Base-by-base conservation (phyloP, 306 rosid genomes). In the Oemleria cerasiformis region DNA sequence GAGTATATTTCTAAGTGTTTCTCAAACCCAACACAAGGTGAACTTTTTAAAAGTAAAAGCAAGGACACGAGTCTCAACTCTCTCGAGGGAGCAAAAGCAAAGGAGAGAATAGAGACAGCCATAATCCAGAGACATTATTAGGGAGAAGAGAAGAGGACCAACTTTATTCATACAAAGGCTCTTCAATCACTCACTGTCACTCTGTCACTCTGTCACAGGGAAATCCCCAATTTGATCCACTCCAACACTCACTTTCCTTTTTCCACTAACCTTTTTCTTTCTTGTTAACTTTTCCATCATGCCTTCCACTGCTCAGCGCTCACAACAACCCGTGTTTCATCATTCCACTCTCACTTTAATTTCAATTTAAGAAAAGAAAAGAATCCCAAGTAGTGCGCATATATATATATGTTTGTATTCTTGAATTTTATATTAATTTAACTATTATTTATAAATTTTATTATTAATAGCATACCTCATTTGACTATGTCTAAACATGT, bases 141-240 rank as follows among this genome's bases (percentile, higher is more conserved):
- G 30, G 30, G 2, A 2, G 2, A 25, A 2, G 2, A 2, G 2
- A 25, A 25, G 30, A 51, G 73, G 53, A 47, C 65, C 54, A 67
- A 67, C 83, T 86, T 86, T 84, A 63, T 70, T 79, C 62, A 59
- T 6, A 67, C 74, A 72, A 81, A 83, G 71, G 81, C 55, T 71
- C 81, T 77, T 70, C 80, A 76, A 67, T 87, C 90, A 83, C 84
- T 75, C 5, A 81, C 87, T 36, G n/a, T n/a, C n/a, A n/a, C n/a
- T n/a, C n/a, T n/a, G n/a, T n/a, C n/a, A n/a, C n/a, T n/a, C 30
- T 72, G 65, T 61, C 49, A 12, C 5, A 12, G 8, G n/a, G n/a
- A 51, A 51, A 6, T 3, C 25, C 86, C 82, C 69, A 61, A 74
- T 73, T 80, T 67, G 68, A 54, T 84, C 79, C 70, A 79, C 49